Evolutionary conservation across 1,284 basidiomycete species (phyloP).

Genomic region (Coniophora puteana): DNA sequence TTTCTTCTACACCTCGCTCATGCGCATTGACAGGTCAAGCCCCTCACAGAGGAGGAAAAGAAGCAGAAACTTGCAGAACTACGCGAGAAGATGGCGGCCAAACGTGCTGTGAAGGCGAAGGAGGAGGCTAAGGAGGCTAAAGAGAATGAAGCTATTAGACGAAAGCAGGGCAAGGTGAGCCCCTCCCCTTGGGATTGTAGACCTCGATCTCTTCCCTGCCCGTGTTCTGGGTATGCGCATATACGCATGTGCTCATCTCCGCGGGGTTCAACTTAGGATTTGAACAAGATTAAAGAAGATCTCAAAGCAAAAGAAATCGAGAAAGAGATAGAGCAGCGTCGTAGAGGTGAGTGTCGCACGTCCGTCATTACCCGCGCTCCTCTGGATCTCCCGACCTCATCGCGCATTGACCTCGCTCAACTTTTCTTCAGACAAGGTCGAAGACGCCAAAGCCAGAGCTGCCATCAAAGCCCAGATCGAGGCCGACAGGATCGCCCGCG

Average conservation of each 20-base stretch:
- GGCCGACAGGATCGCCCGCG: constrained; percentile 86
- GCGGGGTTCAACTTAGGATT: constrained; percentile 45
- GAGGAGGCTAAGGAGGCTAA: constrained; percentile 70
- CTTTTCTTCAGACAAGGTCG: constrained; percentile 67
- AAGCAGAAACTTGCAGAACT: constrained; percentile 78
- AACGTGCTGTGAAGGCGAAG: constrained; percentile 66
- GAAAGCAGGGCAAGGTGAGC: constrained; percentile 81
- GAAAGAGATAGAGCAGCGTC: constrained; percentile 78
- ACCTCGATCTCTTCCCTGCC: not conserved
- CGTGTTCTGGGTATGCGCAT: constrained; percentile 1
- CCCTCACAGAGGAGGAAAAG: constrained; percentile 95
- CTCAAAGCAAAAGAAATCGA: constrained; percentile 74
- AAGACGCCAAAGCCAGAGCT: constrained; percentile 79
- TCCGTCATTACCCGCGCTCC: not conserved
- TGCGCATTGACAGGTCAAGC: constrained; percentile 78
- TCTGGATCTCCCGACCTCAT: not conserved
- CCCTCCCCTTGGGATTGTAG: not conserved
- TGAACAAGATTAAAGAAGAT: constrained; percentile 72
- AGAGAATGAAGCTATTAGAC: constrained; percentile 76
- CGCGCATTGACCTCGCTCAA: not conserved
- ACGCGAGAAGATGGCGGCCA: constrained; percentile 72
- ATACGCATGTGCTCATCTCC: not conserved
- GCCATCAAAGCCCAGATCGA: constrained; percentile 92
- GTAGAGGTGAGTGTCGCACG: constrained; percentile 50
- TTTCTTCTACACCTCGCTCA: not conserved